Evolutionary conservation across 108 stramenopile species (phyloP).

Genomic region (Aurantiochytrium sp.): DNA sequence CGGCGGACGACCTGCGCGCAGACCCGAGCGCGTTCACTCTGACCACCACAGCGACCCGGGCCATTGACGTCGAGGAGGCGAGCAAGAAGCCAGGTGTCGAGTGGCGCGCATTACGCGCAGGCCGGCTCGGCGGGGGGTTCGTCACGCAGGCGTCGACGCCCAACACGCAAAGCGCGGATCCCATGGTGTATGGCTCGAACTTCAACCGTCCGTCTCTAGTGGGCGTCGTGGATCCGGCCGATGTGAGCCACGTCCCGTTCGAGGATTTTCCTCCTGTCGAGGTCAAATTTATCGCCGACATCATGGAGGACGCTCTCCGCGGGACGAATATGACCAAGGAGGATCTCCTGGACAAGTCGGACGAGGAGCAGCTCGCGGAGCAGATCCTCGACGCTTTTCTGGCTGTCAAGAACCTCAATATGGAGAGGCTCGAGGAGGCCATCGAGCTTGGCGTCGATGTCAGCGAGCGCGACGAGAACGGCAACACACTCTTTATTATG

Average conservation of each 20-base stretch:
- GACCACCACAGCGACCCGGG: neutral
- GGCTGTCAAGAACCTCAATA: neutral
- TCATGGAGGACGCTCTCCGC: constrained; percentile 3
- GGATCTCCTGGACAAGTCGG: neutral
- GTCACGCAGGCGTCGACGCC: neutral
- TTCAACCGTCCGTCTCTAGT: constrained; percentile 1
- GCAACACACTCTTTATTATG: constrained; percentile 58
- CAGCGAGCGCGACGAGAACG: constrained; percentile 49
- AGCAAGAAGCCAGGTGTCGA: neutral
- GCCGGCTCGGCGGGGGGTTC: neutral
- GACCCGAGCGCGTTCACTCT: neutral
- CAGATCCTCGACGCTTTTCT: neutral
- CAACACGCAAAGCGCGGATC: neutral
- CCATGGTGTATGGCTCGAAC: neutral
- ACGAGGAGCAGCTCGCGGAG: neutral
- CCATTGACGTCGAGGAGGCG: neutral
- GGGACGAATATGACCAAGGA: constrained; percentile 13
- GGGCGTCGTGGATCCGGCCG: constrained; percentile 6
- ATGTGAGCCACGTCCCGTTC: constrained; percentile 4
- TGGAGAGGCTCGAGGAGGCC: neutral
- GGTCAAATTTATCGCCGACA: neutral
- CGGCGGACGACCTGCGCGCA: neutral
- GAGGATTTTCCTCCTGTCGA: constrained; percentile 2
- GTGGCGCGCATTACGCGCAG: neutral
- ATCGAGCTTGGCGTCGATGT: constrained; percentile 2